Conservation (phyloP, 139 green algal species). For the Gonium pectorale region DNA sequence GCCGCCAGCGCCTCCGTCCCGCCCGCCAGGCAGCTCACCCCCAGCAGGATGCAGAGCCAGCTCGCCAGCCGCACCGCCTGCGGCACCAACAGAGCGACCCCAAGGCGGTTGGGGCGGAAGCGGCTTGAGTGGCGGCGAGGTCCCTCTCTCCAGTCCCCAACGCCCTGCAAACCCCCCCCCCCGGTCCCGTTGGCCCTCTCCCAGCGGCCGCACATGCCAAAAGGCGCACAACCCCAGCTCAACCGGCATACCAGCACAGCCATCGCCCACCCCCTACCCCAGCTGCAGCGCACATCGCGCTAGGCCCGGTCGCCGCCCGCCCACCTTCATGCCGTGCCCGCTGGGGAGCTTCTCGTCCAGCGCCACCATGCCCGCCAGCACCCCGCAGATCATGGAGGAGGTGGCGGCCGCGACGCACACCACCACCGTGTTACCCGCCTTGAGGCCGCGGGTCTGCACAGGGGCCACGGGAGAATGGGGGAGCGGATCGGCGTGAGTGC, state of each 20-base stretch:
- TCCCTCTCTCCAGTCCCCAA: no score
- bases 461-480: neutral
- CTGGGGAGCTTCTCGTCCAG: slow-evolving; percentile 79
- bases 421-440: slow-evolving; percentile 83
- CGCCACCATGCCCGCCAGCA: slow-evolving; percentile 65
- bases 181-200: no score
- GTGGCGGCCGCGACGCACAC: slow-evolving; percentile 89
- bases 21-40: slow-evolving; percentile 68
- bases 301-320: slow-evolving; percentile 34
- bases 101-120: no score
- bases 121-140: no score
- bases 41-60: slow-evolving; percentile 70
- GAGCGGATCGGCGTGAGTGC: neutral
- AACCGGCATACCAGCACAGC: no score
- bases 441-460: slow-evolving; percentile 80
- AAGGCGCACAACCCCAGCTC: no score
- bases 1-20: slow-evolving; percentile 27
- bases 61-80: slow-evolving; percentile 57
- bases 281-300: no score
- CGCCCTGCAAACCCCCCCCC: no score
- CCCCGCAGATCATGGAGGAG: slow-evolving; percentile 79
- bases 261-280: no score
- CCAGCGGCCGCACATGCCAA: no score
- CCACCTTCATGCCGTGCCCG: slow-evolving; percentile 11
- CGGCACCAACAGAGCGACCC: no score